Evolutionary conservation across 108 stramenopile genomes (phyloP).

Genomic region (Fistulifera pelliculosa): DNA sequence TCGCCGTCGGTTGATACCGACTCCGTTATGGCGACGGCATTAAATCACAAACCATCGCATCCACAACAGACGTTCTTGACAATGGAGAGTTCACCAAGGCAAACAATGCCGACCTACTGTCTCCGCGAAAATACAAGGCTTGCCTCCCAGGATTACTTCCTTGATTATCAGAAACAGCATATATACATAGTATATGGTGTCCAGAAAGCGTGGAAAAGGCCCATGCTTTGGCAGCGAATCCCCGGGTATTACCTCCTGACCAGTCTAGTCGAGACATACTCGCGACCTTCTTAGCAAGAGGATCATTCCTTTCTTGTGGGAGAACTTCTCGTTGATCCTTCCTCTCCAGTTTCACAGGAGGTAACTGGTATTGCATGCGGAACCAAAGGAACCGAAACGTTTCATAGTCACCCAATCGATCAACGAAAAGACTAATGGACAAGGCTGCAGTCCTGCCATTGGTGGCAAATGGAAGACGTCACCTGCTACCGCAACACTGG

Average conservation of each 20-base stretch:
- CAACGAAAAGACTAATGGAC: conserved; percentile 66
- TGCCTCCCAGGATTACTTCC: neutral
- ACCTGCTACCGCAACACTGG: conserved; percentile 38
- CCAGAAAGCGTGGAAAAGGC: conserved; percentile 32
- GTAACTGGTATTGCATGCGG: conserved; percentile 31
- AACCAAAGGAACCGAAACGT: conserved; percentile 68
- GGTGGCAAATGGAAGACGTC: conserved; percentile 46
- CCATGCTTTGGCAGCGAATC: conserved; percentile 28
- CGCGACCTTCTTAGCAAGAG: conserved; percentile 11
- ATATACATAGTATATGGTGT: conserved; percentile 23
- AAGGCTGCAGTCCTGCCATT: conserved; percentile 56
- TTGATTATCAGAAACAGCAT: conserved; percentile 19
- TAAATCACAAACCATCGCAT: no score
- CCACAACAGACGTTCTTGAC: no score
- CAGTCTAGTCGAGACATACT: conserved; percentile 21
- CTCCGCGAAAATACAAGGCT: conserved; percentile 28
- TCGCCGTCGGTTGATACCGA: no score
- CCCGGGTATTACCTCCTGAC: conserved; percentile 25
- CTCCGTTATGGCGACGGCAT: no score
- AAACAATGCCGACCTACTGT: conserved; percentile 24
- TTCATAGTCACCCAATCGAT: conserved; percentile 44
- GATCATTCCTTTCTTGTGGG: neutral
- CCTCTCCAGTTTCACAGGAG: neutral
- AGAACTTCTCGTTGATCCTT: neutral
- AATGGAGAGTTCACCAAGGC: conserved; percentile 19